These are phyloP conservation scores for Tolypocladium guangdongense DNA, from an alignment of 2,329 filamentous ascomycete species.

Conservation along the genomic window DNA sequence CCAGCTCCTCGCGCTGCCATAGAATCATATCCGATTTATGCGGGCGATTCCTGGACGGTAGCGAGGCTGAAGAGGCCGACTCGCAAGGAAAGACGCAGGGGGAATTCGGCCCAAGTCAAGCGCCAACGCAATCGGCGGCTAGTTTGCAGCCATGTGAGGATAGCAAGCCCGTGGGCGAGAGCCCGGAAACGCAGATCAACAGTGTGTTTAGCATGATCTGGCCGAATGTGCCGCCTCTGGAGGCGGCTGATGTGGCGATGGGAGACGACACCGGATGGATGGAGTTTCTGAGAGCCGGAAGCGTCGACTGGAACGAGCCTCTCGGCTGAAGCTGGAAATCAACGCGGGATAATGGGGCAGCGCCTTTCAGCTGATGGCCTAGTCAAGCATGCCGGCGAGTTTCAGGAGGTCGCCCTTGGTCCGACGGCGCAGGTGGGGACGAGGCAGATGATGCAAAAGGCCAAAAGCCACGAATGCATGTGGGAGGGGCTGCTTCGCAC, in stretches of 20 bases:
- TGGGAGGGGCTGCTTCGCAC: background rate
- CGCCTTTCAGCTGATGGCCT: too few species aligned
- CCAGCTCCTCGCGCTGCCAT: conserved; percentile 29
- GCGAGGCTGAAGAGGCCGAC: conserved; percentile 1
- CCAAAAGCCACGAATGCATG: background rate
- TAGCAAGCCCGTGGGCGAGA: conserved; percentile 21
- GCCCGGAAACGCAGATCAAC: conserved; percentile 30
- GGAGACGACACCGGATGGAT: conserved; percentile 25
- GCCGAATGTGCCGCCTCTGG: conserved; percentile 26
- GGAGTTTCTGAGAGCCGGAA: conserved; percentile 18
- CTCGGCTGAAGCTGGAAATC: background rate
- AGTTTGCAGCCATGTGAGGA: background rate
- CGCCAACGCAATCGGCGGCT: background rate
- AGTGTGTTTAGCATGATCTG: conserved; percentile 34
- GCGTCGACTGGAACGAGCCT: conserved; percentile 2
- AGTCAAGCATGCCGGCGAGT: background rate
- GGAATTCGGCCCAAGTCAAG: background rate
- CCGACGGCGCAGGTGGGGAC: background rate
- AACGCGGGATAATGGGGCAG: background rate
- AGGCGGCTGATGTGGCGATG: conserved; percentile 26
- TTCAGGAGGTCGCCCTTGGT: background rate
- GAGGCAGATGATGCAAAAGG: background rate
- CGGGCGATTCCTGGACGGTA: conserved; percentile 20
- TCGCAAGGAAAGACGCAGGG: background rate
- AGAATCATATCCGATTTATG: conserved; percentile 30